phyloP scores from a whole-genome alignment of 768 basidiomycete species.

The Pulveroboletus sp. region DNA sequence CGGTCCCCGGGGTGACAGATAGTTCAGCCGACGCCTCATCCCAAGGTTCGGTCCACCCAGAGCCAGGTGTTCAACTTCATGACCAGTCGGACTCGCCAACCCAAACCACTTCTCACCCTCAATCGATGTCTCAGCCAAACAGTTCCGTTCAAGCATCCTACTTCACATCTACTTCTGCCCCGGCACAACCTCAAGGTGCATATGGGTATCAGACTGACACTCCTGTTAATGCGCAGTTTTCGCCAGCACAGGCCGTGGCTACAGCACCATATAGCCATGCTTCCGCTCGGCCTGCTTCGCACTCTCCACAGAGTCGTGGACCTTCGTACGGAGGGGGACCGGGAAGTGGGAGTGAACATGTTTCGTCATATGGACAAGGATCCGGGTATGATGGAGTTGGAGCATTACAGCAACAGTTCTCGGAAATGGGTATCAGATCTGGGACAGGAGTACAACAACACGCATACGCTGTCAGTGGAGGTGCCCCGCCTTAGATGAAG shows the following conservation, averaged over 20 bases:
- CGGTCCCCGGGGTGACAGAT: conserved; percentile 70
- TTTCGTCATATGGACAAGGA: conserved; percentile 18
- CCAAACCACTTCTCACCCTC: conserved; percentile 17
- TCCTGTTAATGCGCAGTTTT: not conserved
- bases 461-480: conserved; percentile 18
- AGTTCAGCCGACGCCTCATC: conserved; percentile 16
- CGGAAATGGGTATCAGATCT: conserved; percentile 27
- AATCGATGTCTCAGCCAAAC: conserved; percentile 13
- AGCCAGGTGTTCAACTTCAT: conserved; percentile 11
- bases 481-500: conserved; percentile 14
- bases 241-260: conserved; percentile 2
- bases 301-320: conserved; percentile 13
- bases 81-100: conserved; percentile 14
- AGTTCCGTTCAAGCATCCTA: conserved; percentile 14
- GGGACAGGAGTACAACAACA: conserved; percentile 22
- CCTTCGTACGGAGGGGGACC: conserved; percentile 19
- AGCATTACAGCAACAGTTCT: conserved; percentile 28
- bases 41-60: conserved; percentile 4
- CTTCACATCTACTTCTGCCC: conserved; percentile 1
- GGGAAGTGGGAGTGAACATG: conserved; percentile 22
- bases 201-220: conserved; percentile 23
- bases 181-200: conserved; percentile 15
- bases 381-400: conserved; percentile 24
- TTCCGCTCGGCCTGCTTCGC: conserved; percentile 10
- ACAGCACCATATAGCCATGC: conserved; percentile 18